phyloP scores from a whole-genome alignment of 371 early-diverging fungal species.

The Circinella minor region DNA sequence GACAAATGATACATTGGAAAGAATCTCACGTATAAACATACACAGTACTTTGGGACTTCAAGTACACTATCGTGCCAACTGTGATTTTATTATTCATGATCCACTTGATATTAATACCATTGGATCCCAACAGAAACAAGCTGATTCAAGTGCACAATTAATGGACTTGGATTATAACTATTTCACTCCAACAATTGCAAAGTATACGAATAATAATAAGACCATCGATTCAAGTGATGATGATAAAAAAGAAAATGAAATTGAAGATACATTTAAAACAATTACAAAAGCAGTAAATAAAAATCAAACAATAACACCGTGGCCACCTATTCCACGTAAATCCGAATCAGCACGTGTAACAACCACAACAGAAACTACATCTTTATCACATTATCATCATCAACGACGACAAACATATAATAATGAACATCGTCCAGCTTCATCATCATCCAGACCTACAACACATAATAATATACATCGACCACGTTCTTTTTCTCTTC shows the following conservation, averaged over 20 bases:
- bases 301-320: neutral
- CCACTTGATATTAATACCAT: slow-evolving; percentile 14
- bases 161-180: slow-evolving; percentile 78
- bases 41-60: slow-evolving; percentile 73
- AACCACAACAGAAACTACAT: neutral
- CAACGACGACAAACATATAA: neutral
- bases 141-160: slow-evolving; percentile 57
- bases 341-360: neutral
- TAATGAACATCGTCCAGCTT: neutral
- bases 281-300: neutral
- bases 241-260: neutral
- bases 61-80: slow-evolving; percentile 80
- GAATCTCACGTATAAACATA: neutral
- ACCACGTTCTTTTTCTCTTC: neutral
- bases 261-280: neutral
- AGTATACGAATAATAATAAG: slow-evolving; percentile 24
- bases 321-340: neutral
- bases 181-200: slow-evolving; percentile 75
- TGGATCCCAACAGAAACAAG: slow-evolving; percentile 31
- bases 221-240: neutral
- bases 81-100: slow-evolving; percentile 77
- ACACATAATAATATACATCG: neutral
- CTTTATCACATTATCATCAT: neutral
- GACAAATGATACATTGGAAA: neutral
- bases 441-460: neutral